These are phyloP conservation scores for Phialocephala sp. DNA, from an alignment of 2,329 filamentous ascomycete genomes.

Conservation along the genomic window DNA sequence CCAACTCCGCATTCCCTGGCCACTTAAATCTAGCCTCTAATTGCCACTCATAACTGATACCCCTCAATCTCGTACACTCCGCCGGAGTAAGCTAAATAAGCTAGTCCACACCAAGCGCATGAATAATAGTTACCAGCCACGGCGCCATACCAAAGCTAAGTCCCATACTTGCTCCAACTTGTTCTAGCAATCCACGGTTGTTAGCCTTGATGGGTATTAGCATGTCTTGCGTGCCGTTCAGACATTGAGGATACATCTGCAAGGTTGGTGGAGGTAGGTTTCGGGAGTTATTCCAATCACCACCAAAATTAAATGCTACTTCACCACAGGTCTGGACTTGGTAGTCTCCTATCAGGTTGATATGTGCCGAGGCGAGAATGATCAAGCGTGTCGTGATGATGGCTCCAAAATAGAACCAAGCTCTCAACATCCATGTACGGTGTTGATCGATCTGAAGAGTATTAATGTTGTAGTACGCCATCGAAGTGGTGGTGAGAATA, in stretches of 20 bases:
- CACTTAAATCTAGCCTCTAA: conserved; percentile 56
- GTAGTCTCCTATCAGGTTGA: conserved; percentile 47
- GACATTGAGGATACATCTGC: conserved; percentile 52
- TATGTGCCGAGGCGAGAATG: conserved; percentile 48
- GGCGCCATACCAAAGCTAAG: conserved; percentile 56
- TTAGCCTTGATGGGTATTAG: conserved; percentile 43
- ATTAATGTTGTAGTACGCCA: conserved; percentile 63
- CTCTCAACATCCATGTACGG: conserved; percentile 66
- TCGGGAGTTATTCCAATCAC: not conserved
- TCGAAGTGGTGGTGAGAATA: conserved; percentile 50
- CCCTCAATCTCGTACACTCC: conserved; percentile 58
- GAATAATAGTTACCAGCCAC: conserved; percentile 59
- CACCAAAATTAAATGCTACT: conserved; percentile 48
- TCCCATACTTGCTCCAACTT: conserved; percentile 51
- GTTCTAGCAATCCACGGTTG: conserved; percentile 36
- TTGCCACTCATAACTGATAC: conserved; percentile 62
- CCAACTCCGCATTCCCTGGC: conserved; percentile 55
- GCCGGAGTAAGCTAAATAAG: conserved; percentile 59
- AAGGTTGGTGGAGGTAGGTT: not conserved
- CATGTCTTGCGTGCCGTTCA: conserved; percentile 41
- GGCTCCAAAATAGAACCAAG: conserved; percentile 56
- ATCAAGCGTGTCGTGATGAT: conserved; percentile 60
- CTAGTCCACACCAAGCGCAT: conserved; percentile 55
- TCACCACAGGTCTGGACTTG: conserved; percentile 53
- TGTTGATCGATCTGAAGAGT: conserved; percentile 67